A percentile compares a stretch with the other conserved stretches of the same genome.
These are phyloP conservation scores for Mycena pura DNA, from an alignment of 768 basidiomycete genomes.

Conservation along the genomic window DNA sequence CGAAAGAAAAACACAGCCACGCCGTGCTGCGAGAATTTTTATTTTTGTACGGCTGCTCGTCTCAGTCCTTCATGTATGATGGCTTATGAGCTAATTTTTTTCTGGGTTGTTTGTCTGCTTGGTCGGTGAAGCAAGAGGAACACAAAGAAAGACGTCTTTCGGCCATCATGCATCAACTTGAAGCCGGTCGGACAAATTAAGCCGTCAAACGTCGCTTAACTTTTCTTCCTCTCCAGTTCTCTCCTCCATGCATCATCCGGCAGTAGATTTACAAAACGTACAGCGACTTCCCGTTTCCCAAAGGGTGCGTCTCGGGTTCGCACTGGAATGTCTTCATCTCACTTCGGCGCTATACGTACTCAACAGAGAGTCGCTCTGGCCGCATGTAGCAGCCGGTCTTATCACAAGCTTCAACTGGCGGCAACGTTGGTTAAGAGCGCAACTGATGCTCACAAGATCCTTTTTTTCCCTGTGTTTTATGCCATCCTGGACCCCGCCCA, in stretches of 20 bases:
- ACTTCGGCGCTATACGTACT: slow-evolving; percentile 6
- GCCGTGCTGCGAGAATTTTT: not conserved
- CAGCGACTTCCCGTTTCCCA: slow-evolving; percentile 7
- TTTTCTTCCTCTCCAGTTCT: too few species aligned
- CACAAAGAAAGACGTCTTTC: not conserved
- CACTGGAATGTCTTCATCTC: not conserved
- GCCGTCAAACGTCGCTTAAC: not conserved
- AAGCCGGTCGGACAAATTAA: not conserved
- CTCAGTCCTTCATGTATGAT: not conserved
- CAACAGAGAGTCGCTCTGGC: slow-evolving; percentile 4
- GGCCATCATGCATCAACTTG: too few species aligned
- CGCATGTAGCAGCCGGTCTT: not conserved
- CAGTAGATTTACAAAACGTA: slow-evolving; percentile 3
- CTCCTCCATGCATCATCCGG: slow-evolving; percentile 2
- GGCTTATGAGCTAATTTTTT: not conserved
- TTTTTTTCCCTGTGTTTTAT: not conserved
- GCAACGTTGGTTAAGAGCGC: not conserved
- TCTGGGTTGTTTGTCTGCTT: not conserved
- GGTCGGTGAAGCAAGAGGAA: slow-evolving; percentile 1
- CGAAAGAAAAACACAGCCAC: too few species aligned
- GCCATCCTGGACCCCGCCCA: not conserved
- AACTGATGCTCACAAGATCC: not conserved
- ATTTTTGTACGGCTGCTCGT: not conserved
- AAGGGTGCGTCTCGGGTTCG: not conserved
- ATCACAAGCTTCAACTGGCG: not conserved